Conservation (phyloP, 2,329 filamentous ascomycete genomes). For the Phyllosticta citribraziliensis region DNA sequence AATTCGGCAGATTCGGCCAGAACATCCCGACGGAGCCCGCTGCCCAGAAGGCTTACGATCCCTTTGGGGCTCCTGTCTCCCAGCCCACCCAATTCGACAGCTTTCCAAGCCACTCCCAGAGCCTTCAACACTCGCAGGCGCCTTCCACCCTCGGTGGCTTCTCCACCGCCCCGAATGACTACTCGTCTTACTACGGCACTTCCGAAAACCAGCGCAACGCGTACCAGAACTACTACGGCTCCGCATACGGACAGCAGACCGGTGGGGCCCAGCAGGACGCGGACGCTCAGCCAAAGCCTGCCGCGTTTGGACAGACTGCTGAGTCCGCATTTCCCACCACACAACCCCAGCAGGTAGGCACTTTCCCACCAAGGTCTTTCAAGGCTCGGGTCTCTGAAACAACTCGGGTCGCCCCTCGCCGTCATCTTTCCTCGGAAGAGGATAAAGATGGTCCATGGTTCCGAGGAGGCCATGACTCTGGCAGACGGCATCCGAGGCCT, state of each 20-base stretch:
- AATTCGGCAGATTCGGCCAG: conserved; percentile 63
- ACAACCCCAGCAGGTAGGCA: conserved; percentile 47
- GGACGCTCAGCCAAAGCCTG: conserved; percentile 55
- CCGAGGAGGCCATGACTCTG: background rate
- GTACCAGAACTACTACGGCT: conserved; percentile 59
- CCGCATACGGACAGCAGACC: conserved; percentile 42
- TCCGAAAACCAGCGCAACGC: conserved; percentile 63
- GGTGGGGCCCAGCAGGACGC: conserved; percentile 57
- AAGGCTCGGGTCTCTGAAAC: background rate
- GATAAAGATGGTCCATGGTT: background rate
- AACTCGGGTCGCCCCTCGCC: background rate
- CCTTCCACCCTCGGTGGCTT: conserved; percentile 56
- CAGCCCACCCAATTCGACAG: conserved; percentile 37
- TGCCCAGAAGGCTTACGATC: conserved; percentile 74
- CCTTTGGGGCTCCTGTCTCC: conserved; percentile 65
- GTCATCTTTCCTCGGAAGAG: background rate
- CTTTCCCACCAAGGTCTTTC: background rate
- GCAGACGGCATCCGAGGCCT: background rate
- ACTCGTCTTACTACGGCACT: conserved; percentile 70
- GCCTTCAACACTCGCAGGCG: conserved; percentile 45
- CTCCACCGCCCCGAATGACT: conserved; percentile 68
- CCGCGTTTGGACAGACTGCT: conserved; percentile 32
- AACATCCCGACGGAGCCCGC: conserved; percentile 50
- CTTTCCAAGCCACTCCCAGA: conserved; percentile 45
- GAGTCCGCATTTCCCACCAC: conserved; percentile 55